phyloP scores from a whole-genome alignment of 371 early-diverging fungal genomes.

The Syncephalastrum monosporum region DNA sequence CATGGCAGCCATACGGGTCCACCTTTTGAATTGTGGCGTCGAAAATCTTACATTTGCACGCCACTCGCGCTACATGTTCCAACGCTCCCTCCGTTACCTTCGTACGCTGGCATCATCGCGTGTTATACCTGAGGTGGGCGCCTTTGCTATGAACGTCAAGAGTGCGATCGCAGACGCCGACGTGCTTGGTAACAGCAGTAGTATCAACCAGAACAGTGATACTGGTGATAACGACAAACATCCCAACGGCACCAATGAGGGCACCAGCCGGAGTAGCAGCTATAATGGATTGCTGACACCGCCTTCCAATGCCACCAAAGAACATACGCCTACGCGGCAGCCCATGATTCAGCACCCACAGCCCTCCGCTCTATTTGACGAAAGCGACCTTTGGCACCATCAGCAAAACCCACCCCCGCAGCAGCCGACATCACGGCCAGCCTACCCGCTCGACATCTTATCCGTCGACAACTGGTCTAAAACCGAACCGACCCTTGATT shows the following conservation, averaged over 20 bases:
- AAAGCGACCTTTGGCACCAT: conserved; percentile 6
- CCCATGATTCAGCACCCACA: background rate
- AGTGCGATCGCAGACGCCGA: conserved; percentile 18
- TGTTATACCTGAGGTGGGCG: conserved; percentile 18
- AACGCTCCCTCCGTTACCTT: conserved; percentile 29
- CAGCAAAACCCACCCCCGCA: conserved; percentile 11
- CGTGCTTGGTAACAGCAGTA: conserved; percentile 6
- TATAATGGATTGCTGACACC: conserved; percentile 8
- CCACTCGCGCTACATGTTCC: conserved; percentile 39
- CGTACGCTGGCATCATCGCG: conserved; percentile 15
- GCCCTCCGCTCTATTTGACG: background rate
- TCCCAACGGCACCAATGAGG: background rate
- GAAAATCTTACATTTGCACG: conserved; percentile 21
- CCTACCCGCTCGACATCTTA: conserved; percentile 9
- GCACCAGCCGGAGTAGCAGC: conserved; percentile 2
- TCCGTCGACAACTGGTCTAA: conserved; percentile 15
- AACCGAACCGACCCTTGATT: conserved; percentile 12
- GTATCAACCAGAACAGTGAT: background rate
- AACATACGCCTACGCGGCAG: background rate
- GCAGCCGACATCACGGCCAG: conserved; percentile 5
- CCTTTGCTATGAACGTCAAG: conserved; percentile 20
- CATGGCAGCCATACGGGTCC: conserved; percentile 35
- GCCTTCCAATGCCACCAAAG: conserved; percentile 1
- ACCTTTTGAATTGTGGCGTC: conserved; percentile 38
- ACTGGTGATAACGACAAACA: background rate